Base-by-base conservation (phyloP, 208 protist genomes). In the Trypanosoma platydactyli region DNA sequence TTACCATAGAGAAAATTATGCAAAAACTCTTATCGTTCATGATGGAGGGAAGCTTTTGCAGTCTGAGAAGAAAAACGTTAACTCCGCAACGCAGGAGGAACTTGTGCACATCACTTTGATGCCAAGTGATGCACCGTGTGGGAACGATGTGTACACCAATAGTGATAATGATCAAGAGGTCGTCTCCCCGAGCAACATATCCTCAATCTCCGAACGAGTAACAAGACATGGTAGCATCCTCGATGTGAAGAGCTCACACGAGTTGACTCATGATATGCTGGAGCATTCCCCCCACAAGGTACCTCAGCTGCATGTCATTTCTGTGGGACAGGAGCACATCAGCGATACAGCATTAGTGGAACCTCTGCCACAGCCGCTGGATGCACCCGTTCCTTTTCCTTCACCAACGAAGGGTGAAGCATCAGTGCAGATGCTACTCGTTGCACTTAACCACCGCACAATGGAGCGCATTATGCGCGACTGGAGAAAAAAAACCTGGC, bases 101-200 rank as follows among this genome's bases (percentile, higher is more conserved):
- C 22, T 55, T 55, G 33, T 63, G 24, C 40, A 45, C 33, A 62
- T 71, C 38, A n/a, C 44, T 15, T n/a, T 64, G 16, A 55, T 16
- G n/a, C 46, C 64, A 2, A 57, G 15, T 22, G 29, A 45, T 42
- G 38, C n/a, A 53, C 16, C 24, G 11, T 49, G 20, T n/a, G 33
- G 33, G 33, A 38, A 9, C 33, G 33, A 38, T 22, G 44, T 16
- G 6, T 22, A 48, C 13, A 12, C 13, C 3, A 22, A 48, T 4
- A 12, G 2, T 24, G 41, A 60, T 7, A 42, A 3, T 40, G 25
- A 64, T 44, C 22, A 48, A 15, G 50, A 50, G 22, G 56, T 9
- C 16, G 24, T 60, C 7, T 61, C 58, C 13, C n/a, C 60, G 12
- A 18, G 48, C 49, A 51, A 33, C 29, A 59, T 72, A 35, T 72